Evolutionary conservation across 192 early-diverging fungal genomes (phyloP).

Genomic region (Phycomyces nitens): DNA sequence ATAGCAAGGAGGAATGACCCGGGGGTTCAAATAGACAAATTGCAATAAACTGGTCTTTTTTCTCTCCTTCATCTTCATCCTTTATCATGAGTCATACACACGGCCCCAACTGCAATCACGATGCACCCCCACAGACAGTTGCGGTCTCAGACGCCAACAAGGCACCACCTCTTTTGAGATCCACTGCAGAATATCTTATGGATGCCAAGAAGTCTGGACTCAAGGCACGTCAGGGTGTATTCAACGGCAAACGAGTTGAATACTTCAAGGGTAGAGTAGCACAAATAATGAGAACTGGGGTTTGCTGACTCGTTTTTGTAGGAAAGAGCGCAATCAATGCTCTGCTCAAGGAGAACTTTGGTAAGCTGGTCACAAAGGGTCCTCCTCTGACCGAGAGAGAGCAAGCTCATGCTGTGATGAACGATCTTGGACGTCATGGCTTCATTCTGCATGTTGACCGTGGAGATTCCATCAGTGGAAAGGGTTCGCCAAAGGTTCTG

Average conservation of each 20-base stretch:
- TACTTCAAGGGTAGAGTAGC: slow-evolving; percentile 77
- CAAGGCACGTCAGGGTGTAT: slow-evolving; percentile 78
- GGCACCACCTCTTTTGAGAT: slow-evolving; percentile 25
- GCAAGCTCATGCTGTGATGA: slow-evolving; percentile 21
- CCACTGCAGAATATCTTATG: slow-evolving; percentile 69
- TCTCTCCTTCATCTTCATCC: not conserved
- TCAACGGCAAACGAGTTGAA: slow-evolving; percentile 86
- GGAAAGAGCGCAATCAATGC: slow-evolving; percentile 35
- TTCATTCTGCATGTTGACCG: slow-evolving; percentile 36
- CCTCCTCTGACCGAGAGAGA: slow-evolving; percentile 15
- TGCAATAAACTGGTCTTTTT: not conserved
- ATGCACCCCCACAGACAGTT: slow-evolving; percentile 9
- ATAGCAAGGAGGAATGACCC: too few species aligned
- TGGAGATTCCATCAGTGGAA: slow-evolving; percentile 26
- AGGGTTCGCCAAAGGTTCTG: slow-evolving; percentile 22
- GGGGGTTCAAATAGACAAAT: not conserved
- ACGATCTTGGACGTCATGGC: slow-evolving; percentile 27
- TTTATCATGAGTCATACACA: slow-evolving; percentile 29
- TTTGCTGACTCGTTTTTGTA: not conserved
- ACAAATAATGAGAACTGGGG: too few species aligned
- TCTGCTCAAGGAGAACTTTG: slow-evolving; percentile 24
- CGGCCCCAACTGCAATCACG: slow-evolving; percentile 22
- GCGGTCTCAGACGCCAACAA: slow-evolving; percentile 24
- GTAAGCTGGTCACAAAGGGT: slow-evolving; percentile 20
- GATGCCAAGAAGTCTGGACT: slow-evolving; percentile 65